Evolutionary conservation across 352 stramenopile genomes (phyloP).

Genomic region (Phytopythium montanum): DNA sequence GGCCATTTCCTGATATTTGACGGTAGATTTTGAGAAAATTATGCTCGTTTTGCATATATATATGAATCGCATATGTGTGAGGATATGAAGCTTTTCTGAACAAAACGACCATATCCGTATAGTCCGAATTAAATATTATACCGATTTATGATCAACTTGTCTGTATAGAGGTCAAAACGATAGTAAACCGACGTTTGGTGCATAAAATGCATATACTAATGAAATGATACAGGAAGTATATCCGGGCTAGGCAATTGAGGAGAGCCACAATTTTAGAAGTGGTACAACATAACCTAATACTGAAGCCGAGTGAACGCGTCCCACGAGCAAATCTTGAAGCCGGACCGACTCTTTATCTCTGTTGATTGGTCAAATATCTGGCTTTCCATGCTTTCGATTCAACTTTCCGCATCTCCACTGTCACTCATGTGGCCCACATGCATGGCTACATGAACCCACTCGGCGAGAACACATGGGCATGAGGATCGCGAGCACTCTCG

Average conservation of each 20-base stretch:
- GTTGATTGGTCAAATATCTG: not conserved
- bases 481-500: not conserved
- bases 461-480: not conserved
- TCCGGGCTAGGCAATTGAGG: not conserved
- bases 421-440: not conserved
- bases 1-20: not conserved
- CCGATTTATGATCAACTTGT: too few relatives aligned
- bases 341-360: too few relatives aligned
- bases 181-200: too few relatives aligned
- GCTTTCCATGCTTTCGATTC: not conserved
- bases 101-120: too few relatives aligned
- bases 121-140: too few relatives aligned
- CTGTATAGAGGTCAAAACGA: too few relatives aligned
- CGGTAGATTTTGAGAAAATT: not conserved
- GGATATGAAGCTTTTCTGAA: too few relatives aligned
- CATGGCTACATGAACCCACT: constrained; percentile 1
- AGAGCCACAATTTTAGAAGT: not conserved
- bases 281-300: not conserved
- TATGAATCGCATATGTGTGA: too few relatives aligned
- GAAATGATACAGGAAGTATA: not conserved
- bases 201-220: not conserved
- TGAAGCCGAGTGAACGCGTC: not conserved
- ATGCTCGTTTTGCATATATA: too few relatives aligned
- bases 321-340: constrained; percentile 1
- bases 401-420: not conserved